Conservation (phyloP, 140 eudicot genomes). For the Cichorium intybus region DNA sequence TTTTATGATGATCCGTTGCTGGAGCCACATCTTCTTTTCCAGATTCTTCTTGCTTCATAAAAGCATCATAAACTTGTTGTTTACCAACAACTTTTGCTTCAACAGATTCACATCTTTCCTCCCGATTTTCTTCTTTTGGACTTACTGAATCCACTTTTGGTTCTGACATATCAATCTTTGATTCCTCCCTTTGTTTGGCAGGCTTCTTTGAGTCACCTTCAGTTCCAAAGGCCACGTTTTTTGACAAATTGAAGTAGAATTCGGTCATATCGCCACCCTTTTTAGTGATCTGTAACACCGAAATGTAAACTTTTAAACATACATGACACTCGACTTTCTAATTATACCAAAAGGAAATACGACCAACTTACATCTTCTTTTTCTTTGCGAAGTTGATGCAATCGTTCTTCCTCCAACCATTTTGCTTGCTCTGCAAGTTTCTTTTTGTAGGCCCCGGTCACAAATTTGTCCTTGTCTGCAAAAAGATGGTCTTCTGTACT, state of each 20-base stretch:
- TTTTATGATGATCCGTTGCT: constrained; percentile 54
- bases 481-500: constrained; percentile 74
- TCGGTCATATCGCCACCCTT: constrained; percentile 57
- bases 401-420: constrained; percentile 84
- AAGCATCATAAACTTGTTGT: constrained; percentile 25
- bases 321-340: too few species aligned
- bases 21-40: constrained; percentile 19
- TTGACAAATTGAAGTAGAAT: constrained; percentile 67
- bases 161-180: constrained; percentile 20
- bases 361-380: constrained; percentile 90
- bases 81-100: constrained; percentile 27
- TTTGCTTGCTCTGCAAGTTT: constrained; percentile 94
- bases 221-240: constrained; percentile 83
- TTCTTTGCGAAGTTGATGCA: constrained; percentile 80
- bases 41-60: constrained; percentile 33
- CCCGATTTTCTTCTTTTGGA: constrained; percentile 19
- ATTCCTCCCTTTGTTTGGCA: constrained; percentile 33
- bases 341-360: too few species aligned
- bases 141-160: constrained; percentile 21
- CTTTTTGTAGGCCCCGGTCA: constrained; percentile 86
- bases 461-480: constrained; percentile 82
- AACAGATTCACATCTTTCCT: constrained; percentile 20
- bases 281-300: constrained; percentile 54
- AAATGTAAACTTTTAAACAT: not conserved
- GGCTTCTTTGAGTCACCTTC: constrained; percentile 31